Percentiles rank a stretch among this genome's conserved stretches.
These are phyloP conservation scores for Coemansia sp. DNA, from an alignment of 192 early-diverging fungal genomes.

Conservation along the genomic window DNA sequence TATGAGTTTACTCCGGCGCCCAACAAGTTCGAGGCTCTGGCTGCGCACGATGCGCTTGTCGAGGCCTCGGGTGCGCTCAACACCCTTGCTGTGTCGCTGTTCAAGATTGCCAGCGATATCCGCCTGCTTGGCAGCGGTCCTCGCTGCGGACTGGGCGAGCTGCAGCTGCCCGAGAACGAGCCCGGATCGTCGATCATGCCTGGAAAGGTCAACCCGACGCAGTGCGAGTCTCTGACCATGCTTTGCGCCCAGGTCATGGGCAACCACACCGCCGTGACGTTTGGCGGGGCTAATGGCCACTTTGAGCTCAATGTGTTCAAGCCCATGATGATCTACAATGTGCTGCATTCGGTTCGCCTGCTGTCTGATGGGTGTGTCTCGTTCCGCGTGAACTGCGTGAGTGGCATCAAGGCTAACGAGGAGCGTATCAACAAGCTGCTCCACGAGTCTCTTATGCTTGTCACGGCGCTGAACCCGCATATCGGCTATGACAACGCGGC, in stretches of 20 bases:
- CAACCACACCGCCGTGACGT: conserved; percentile 90
- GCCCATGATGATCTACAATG: conserved; percentile 98
- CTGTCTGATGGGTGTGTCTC: conserved; percentile 80
- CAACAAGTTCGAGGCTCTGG: conserved; percentile 99
- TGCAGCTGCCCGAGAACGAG: conserved; percentile 96
- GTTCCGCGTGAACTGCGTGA: conserved; percentile 97
- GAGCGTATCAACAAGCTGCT: conserved; percentile 82
- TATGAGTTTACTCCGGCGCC: conserved; percentile 92
- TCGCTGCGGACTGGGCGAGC: conserved; percentile 96
- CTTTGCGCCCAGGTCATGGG: conserved; percentile 99
- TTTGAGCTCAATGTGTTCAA: conserved; percentile 99
- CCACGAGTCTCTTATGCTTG: conserved; percentile 95
- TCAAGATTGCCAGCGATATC: conserved; percentile 99
- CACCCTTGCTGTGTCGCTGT: conserved; percentile 89
- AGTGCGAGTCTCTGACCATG: conserved; percentile 99
- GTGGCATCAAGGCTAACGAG: conserved; percentile 92
- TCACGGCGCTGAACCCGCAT: conserved; percentile 97
- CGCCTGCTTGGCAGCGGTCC: conserved; percentile 95
- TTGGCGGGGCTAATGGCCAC: conserved; percentile 95
- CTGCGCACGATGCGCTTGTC: conserved; percentile 97
- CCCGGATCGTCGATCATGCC: conserved; percentile 99
- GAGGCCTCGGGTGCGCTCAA: conserved; percentile 95
- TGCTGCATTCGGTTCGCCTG: conserved; percentile 90
- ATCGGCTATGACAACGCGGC: conserved; percentile 95
- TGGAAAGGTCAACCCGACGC: conserved; percentile 99